Evolutionary conservation across 2,329 filamentous ascomycete genomes (phyloP).

Genomic region (Bipolaris cookei): DNA sequence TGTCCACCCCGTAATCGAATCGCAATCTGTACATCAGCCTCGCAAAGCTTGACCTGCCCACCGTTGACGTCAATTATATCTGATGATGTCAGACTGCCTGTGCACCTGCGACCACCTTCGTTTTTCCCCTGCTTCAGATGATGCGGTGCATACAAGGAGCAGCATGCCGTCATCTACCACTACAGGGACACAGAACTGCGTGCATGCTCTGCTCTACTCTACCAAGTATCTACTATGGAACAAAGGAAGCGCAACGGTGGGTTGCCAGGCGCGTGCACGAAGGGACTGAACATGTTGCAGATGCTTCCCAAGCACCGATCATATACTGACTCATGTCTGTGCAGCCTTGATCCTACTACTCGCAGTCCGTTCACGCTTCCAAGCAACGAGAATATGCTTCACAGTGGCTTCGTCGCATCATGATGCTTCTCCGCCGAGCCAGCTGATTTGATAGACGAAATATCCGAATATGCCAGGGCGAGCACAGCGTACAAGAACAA

Average conservation of each 20-base stretch:
- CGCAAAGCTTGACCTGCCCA: slow-evolving; percentile 9
- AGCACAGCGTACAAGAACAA: not conserved
- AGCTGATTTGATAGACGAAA: too few species aligned
- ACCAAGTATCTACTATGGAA: too few species aligned
- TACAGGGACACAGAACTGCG: not conserved
- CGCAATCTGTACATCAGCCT: slow-evolving; percentile 7
- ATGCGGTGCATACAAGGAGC: not conserved
- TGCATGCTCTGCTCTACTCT: not conserved
- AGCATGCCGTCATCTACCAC: not conserved
- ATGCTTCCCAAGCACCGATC: not conserved
- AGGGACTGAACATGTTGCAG: not conserved
- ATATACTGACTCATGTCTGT: not conserved
- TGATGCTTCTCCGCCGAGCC: not conserved
- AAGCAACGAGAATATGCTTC: not conserved
- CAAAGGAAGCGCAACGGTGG: not conserved
- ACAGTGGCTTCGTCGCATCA: not conserved
- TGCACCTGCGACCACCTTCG: not conserved
- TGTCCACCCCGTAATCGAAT: not conserved
- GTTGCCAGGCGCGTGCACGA: not conserved
- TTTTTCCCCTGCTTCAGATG: not conserved
- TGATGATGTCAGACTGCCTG: slow-evolving; percentile 1
- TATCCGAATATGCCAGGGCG: not conserved
- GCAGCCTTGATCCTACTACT: not conserved
- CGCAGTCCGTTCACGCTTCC: not conserved
- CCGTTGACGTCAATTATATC: slow-evolving; percentile 11